Percentiles rank a stretch among this genome's conserved stretches.
Conservation (phyloP, 139 green algal genomes). For the Micromonas commoda region DNA sequence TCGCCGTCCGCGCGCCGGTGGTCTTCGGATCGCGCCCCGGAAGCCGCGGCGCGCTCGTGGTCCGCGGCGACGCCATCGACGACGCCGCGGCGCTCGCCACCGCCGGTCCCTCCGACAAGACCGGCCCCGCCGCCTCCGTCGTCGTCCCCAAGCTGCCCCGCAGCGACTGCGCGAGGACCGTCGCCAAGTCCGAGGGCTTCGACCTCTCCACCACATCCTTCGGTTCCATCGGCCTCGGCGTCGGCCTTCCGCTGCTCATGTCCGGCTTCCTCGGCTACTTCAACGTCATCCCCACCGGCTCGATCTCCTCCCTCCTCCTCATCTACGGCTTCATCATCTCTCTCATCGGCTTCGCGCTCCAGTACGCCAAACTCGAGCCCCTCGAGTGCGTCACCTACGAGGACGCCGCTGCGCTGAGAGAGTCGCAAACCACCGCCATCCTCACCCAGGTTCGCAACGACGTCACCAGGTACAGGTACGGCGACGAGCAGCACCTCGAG, state of each 20-base stretch:
- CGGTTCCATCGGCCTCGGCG: slow-evolving; percentile 39
- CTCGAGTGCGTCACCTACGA: slow-evolving; percentile 63
- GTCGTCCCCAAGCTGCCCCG: neutral
- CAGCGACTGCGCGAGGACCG: neutral
- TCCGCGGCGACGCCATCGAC: neutral
- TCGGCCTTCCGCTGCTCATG: slow-evolving; percentile 38
- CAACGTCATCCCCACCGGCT: slow-evolving; percentile 73
- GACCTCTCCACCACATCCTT: slow-evolving; percentile 38
- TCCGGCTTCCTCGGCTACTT: slow-evolving; percentile 79
- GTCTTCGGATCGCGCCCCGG: no score
- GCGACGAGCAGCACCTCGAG: slow-evolving; percentile 97
- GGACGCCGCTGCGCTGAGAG: slow-evolving; percentile 65
- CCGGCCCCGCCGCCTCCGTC: neutral
- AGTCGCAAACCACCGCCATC: slow-evolving; percentile 84
- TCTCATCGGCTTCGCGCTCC: slow-evolving; percentile 89
- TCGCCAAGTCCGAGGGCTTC: neutral
- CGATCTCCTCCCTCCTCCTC: slow-evolving; percentile 80
- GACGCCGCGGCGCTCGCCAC: neutral
- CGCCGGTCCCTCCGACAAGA: neutral
- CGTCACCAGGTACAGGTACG: slow-evolving; percentile 70
- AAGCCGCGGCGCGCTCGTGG: neutral
- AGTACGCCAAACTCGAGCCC: slow-evolving; percentile 66
- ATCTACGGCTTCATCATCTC: slow-evolving; percentile 96
- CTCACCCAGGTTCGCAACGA: slow-evolving; percentile 65
- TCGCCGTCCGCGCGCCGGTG: no score